These are phyloP conservation scores for Pisolithus albus DNA, from an alignment of 768 basidiomycete genomes.

Conservation along the genomic window DNA sequence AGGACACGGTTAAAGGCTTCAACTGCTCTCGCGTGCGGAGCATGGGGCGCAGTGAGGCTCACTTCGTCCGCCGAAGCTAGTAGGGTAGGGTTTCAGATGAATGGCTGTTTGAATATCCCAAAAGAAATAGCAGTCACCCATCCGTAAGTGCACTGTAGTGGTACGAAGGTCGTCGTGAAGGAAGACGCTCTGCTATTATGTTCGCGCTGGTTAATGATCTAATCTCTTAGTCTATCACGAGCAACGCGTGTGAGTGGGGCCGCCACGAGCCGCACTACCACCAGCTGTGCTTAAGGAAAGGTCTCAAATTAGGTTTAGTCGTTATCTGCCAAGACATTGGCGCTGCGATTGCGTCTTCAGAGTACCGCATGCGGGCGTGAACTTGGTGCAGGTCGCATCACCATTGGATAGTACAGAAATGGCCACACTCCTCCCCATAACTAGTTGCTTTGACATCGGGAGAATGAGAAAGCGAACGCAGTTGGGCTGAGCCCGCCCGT, in stretches of 20 bases:
- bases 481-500: no score
- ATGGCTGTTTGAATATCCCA: background rate
- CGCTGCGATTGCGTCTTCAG: background rate
- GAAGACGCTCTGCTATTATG: no score
- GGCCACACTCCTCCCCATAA: no score
- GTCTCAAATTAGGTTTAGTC: no score
- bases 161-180: background rate
- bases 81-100: slow-evolving; percentile 7
- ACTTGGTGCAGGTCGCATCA: no score
- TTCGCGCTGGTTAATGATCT: background rate
- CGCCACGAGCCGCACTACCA: no score
- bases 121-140: slow-evolving; percentile 18
- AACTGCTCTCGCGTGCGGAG: slow-evolving; percentile 52
- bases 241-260: no score
- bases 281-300: no score
- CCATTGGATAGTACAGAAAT: no score
- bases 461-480: no score
- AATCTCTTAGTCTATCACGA: background rate
- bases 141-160: slow-evolving; percentile 2
- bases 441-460: no score
- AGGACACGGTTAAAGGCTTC: slow-evolving; percentile 57
- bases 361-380: background rate
- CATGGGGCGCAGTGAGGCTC: slow-evolving; percentile 50
- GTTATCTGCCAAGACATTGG: no score
- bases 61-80: slow-evolving; percentile 55